Evolutionary conservation across 163 green algal genomes (phyloP), one percentile per base, ranked within the genome.

Genomic region (Chloroidium sp.): DNA sequence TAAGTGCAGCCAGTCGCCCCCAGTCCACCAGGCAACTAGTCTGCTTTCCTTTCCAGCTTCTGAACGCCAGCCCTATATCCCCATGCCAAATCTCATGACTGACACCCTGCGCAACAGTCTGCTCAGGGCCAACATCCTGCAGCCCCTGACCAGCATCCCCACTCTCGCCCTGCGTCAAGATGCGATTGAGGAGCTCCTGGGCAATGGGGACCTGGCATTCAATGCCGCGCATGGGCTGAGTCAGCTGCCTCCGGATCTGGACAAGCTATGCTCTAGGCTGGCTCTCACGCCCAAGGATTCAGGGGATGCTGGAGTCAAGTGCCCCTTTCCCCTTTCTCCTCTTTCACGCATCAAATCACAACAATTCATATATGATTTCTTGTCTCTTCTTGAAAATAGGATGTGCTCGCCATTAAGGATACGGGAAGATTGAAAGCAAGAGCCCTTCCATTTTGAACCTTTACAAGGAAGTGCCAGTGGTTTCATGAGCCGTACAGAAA

Each of bases 61-160:
- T 78, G 74, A 72, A 72, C 64, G 64, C 64, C 64, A 72, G 64
- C 64, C 64, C 36, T 36, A 36, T 36, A 36, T 68, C 3, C 36
- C 61, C 64, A 61, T 79, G 58, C 69, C 10, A 59, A 13, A 60
- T 79, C 69, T 75, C 68, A 62, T 4, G 6, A n/a, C 58, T 75
- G 75, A 68, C 36, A 4, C 6, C 14, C 74, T 13, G 79, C 59
- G 61, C 61, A 14, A 8, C 68, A 80, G 80, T 62, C 79, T 93
- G 85, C 85, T 94, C 84, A 82, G 87, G 1, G 89, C 88, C 62
- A 93, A 87, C 82, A 81, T 97, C 72, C 83, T 97, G 81, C 93
- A 97, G 85, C 93, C 93, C 2, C 87, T 95, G 60, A 90, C 85
- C 0, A 88, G 94, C 72, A 69, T 94, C 0, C 58, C 76, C 36